Conservation (phyloP, 2,329 filamentous ascomycete species). For the Delphinella strobiligena region DNA sequence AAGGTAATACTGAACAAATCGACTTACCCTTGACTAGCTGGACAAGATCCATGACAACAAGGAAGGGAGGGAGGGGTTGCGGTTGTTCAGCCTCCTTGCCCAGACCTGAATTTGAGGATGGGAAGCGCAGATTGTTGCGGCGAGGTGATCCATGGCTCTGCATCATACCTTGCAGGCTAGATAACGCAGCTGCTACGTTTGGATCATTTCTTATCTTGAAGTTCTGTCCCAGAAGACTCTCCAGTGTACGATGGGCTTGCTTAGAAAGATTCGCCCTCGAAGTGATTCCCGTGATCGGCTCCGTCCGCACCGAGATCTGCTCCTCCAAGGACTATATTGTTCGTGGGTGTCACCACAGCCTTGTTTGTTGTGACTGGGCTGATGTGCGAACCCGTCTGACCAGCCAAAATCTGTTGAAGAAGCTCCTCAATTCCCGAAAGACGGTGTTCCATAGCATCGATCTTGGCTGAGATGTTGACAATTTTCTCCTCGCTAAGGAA, state of each 20-base stretch:
- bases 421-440: slow-evolving; percentile 13
- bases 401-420: slow-evolving; percentile 1
- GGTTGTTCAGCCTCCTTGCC: not conserved
- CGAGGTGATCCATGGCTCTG: slow-evolving; percentile 1
- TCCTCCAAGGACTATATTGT: no score
- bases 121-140: not conserved
- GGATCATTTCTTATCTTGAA: slow-evolving; percentile 5
- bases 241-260: slow-evolving; percentile 4
- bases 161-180: not conserved
- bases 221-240: slow-evolving; percentile 1
- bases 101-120: not conserved
- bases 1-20: not conserved
- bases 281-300: slow-evolving; percentile 4
- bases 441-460: slow-evolving; percentile 13
- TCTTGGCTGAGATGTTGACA: no score
- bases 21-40: slow-evolving; percentile 2
- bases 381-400: not conserved
- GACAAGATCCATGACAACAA: not conserved
- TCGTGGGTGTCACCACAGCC: no score
- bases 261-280: slow-evolving; percentile 7
- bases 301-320: no score
- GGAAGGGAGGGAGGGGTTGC: slow-evolving; percentile 1
- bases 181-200: slow-evolving; percentile 2
- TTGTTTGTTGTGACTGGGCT: not conserved
- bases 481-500: slow-evolving; percentile 13